These are phyloP conservation scores for Pythium folliculosum DNA, from an alignment of 352 stramenopile genomes.

Conservation along the genomic window DNA sequence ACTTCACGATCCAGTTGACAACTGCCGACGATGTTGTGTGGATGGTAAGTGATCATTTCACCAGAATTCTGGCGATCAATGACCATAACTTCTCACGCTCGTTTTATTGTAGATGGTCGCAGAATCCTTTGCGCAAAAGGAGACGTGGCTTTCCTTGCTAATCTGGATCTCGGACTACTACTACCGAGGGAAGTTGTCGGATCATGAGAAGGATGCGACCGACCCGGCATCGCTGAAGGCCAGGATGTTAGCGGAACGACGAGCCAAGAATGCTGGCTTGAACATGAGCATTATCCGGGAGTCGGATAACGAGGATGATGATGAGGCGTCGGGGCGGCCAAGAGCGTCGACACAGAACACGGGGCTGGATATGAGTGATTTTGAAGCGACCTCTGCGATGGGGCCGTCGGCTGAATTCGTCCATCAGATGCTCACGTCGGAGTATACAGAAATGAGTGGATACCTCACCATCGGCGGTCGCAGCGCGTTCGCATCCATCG, in stretches of 20 bases:
- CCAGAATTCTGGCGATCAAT: neutral
- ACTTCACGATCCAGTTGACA: slow-evolving; percentile 86
- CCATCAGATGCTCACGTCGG: slow-evolving; percentile 29
- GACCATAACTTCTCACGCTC: too few relatives aligned
- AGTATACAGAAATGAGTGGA: slow-evolving; percentile 61
- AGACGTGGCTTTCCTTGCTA: slow-evolving; percentile 82
- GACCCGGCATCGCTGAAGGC: slow-evolving; percentile 45
- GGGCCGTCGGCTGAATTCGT: slow-evolving; percentile 20
- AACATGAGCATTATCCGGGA: slow-evolving; percentile 35
- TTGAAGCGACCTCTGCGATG: slow-evolving; percentile 15
- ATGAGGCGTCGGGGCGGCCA: slow-evolving; percentile 2
- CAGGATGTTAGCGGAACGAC: slow-evolving; percentile 22
- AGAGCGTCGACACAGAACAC: slow-evolving; percentile 12
- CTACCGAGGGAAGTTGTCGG: slow-evolving; percentile 39
- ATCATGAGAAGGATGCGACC: slow-evolving; percentile 17
- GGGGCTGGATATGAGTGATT: slow-evolving; percentile 27
- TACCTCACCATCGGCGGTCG: slow-evolving; percentile 65
- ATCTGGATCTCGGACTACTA: slow-evolving; percentile 89
- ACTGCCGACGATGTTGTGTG: slow-evolving; percentile 71
- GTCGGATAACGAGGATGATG: slow-evolving; percentile 29
- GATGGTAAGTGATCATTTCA: slow-evolving; percentile 52
- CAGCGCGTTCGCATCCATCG: slow-evolving; percentile 76
- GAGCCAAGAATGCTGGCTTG: slow-evolving; percentile 26
- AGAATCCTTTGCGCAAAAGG: slow-evolving; percentile 79
- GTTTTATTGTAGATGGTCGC: slow-evolving; percentile 58